These are phyloP conservation scores for Phytopythium chamaehyphon DNA, from an alignment of 352 stramenopile species.

Conservation along the genomic window DNA sequence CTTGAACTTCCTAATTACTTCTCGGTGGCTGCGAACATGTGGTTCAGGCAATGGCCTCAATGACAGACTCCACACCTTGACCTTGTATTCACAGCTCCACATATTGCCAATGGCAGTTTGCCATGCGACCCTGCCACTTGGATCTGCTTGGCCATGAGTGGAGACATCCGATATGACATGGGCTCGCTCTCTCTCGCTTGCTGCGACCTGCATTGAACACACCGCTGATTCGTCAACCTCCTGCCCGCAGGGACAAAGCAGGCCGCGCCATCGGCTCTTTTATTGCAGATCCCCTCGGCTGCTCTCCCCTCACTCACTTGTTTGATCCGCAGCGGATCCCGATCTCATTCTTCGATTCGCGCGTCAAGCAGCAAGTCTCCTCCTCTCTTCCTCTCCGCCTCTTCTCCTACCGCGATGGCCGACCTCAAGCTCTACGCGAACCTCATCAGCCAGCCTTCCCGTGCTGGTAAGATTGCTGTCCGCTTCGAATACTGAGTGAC, in stretches of 20 bases:
- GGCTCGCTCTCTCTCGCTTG: not conserved
- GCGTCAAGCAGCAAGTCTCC: not conserved
- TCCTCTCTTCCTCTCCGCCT: no score
- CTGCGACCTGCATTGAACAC: not conserved
- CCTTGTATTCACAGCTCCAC: no score
- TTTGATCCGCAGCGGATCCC: no score
- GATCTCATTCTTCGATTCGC: not conserved
- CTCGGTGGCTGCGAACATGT: no score
- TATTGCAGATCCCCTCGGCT: not conserved
- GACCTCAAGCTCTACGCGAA: slow-evolving; percentile 19
- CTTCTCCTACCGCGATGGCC: not conserved
- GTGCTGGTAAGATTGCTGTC: slow-evolving; percentile 16
- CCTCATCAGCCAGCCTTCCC: slow-evolving; percentile 35
- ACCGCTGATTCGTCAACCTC: slow-evolving; percentile 1
- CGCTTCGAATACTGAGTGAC: no score
- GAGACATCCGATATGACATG: no score
- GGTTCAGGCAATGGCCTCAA: no score
- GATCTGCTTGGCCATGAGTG: no score
- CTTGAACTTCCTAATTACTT: no score
- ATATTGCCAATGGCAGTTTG: no score
- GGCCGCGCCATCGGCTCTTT: not conserved
- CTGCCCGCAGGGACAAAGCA: not conserved
- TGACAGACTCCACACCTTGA: no score
- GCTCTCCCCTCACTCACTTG: not conserved
- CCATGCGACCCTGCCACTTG: no score